Base-by-base conservation (phyloP, 768 basidiomycete species). In the Lanmaoa rubissima region DNA sequence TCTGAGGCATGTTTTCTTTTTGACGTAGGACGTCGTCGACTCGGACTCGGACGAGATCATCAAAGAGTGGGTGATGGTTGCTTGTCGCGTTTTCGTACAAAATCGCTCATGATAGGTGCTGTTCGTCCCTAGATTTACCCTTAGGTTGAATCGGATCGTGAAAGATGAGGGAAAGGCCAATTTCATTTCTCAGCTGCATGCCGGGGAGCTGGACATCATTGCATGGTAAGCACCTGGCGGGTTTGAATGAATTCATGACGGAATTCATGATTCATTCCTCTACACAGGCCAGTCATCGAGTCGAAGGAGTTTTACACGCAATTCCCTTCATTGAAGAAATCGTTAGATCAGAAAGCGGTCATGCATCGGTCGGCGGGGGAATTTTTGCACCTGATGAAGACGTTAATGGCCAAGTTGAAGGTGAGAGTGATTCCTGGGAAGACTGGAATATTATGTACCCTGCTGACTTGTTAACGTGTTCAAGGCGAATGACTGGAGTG, bases 331-430 rank as follows among this genome's bases (percentile, higher is more conserved):
- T 59, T 87, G 32, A 82, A 80, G 58, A 70, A 67, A 48, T 69
- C 70, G 3, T 64, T 87, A 6, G 80, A 85, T 56, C 70, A 73
- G 44, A 82, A 85, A 55, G 55, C 61, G 3, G 53, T 78, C 1
- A 82, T 83, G 0, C 83, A 86, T 61, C 69, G 65, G 0, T 72
- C 76, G 0, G 85, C 81, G 0, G 79, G 79, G 17, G 76, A 81
- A 54, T 86, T 86, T 60, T 68, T 85, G 6, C 77, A 79, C 39
- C 74, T 78, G 4, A 70, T 87, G 64, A 86, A 86, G 66, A 82
- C 82, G 0, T 58, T 86, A 45, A 86, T 86, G 85, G 85, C 85
- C n/a, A 86, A 86, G 55, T 62, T 86, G 41, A 86, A 86, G 76
- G 85, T 82, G 48, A 54, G 53, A 34, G 14, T 53, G 2, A 0